Evolutionary conservation across 805 yeast species (phyloP), one percentile per base, ranked within the genome.

Genomic region (Soucietia sequanensis): DNA sequence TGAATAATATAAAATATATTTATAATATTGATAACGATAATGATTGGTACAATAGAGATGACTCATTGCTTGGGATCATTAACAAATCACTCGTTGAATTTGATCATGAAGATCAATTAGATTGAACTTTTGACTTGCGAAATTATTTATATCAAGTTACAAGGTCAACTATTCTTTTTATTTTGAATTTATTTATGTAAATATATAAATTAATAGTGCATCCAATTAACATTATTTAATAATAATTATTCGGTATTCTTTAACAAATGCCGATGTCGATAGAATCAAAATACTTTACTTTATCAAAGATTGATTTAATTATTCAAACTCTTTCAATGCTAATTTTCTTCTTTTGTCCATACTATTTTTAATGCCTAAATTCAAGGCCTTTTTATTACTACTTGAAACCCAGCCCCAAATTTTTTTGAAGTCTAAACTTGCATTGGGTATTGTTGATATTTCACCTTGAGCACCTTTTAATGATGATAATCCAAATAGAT

Each of bases 301-400:
- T 21, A 21, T 21, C 7, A 7, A 10, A 21, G 10, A 21, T 21
- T 8, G 10, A 8, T 7, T 10, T 21, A 25, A 9, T 25, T 47
- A 60, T 27, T 65, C 72, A 30, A 68, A 46, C 43, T 65, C 70
- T 43, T 58, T 58, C 41, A 68, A 43, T 7, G 73, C 73, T 30
- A 62, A 45, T 35, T 67, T 63, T 35, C 73, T 52, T 47, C 73
- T 54, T 36, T 56, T 58, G 34, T 68, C 73, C 61, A 68, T 60
- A 35, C 46, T 47, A 16, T 36, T 40, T 23, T 59, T 61, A 14
- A 56, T 53, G 12, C 47, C 44, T 21, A 21, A 23, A 12, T 37
- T 27, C 15, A 39, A 34, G 15, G 34, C 18, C 18, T 30, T 28
- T 10, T 44, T 33, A 23, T 37, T 38, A 28, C 26, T 21, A 7